A percentile compares a stretch with the other conserved stretches of the same genome.
These are phyloP conservation scores for Fraxinus cuspidata DNA, from an alignment of 257 asterid species.

Conservation along the genomic window DNA sequence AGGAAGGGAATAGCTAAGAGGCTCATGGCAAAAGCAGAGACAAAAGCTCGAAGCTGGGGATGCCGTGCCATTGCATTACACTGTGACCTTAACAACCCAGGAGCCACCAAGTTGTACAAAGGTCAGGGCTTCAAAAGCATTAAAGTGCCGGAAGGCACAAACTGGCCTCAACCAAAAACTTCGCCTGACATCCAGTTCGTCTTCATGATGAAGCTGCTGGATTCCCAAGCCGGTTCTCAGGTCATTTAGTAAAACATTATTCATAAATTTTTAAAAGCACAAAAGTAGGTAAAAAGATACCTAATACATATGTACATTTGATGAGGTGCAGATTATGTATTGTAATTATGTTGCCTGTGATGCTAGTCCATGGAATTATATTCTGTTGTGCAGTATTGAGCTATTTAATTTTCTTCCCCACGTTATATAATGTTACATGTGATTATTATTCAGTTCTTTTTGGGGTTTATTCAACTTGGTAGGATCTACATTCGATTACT, in stretches of 20 bases:
- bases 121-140: conserved; percentile 64
- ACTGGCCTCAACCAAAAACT: conserved; percentile 85
- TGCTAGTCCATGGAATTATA: background rate
- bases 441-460: background rate
- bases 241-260: background rate
- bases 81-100: conserved; percentile 68
- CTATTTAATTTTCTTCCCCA: background rate
- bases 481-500: background rate
- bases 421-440: background rate
- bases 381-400: background rate
- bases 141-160: conserved; percentile 69
- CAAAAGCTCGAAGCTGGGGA: conserved; percentile 81
- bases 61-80: conserved; percentile 89
- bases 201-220: conserved; percentile 92
- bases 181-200: conserved; percentile 57
- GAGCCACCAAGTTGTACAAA: conserved; percentile 62
- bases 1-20: conserved; percentile 77
- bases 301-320: conserved; percentile 19
- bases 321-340: background rate
- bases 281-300: background rate
- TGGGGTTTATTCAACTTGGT: background rate
- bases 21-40: conserved; percentile 73
- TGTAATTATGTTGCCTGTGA: conserved; percentile 25
- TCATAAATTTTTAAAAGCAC: background rate
- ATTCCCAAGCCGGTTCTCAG: conserved; percentile 11